A percentile compares a stretch with the other conserved stretches of the same genome.
Conservation (phyloP, 225 moss, liverwort and hornwort genomes). For the Bryoerythrophyllum caledonicum region DNA sequence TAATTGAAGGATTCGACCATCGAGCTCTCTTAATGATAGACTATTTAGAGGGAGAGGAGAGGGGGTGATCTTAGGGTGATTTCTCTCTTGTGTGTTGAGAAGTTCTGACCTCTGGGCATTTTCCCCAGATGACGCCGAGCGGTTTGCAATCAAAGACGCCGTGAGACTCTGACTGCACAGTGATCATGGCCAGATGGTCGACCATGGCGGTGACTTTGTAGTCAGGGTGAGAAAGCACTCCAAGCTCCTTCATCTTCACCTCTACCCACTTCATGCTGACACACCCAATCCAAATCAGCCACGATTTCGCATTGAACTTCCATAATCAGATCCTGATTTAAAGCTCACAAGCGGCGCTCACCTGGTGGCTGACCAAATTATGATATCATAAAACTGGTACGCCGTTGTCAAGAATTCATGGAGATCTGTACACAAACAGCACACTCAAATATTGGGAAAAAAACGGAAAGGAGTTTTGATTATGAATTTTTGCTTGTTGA, state of each 20-base stretch:
- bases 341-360: slow-evolving; percentile 34
- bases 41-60: too few relatives aligned
- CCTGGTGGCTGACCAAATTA: slow-evolving; percentile 99
- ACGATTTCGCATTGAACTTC: too few relatives aligned
- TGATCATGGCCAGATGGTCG: slow-evolving; percentile 88
- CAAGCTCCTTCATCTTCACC: slow-evolving; percentile 99
- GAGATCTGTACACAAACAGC: slow-evolving; percentile 57
- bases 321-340: not conserved
- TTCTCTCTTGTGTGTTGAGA: not conserved
- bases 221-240: slow-evolving; percentile 81
- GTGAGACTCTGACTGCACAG: slow-evolving; percentile 80
- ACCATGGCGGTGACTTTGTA: slow-evolving; percentile 96
- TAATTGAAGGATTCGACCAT: too few relatives aligned
- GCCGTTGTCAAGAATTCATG: slow-evolving; percentile 90
- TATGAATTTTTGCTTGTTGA: not conserved
- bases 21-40: too few relatives aligned
- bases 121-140: slow-evolving; percentile 94
- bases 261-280: slow-evolving; percentile 99
- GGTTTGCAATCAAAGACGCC: slow-evolving; percentile 98
- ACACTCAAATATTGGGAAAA: not conserved
- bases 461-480: too few relatives aligned
- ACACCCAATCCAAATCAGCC: slow-evolving; percentile 33
- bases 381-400: slow-evolving; percentile 90
- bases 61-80: too few relatives aligned
- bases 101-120: slow-evolving; percentile 59